Evolutionary conservation across 768 basidiomycete species (phyloP).

Genomic region (Saitozyma podzolica): DNA sequence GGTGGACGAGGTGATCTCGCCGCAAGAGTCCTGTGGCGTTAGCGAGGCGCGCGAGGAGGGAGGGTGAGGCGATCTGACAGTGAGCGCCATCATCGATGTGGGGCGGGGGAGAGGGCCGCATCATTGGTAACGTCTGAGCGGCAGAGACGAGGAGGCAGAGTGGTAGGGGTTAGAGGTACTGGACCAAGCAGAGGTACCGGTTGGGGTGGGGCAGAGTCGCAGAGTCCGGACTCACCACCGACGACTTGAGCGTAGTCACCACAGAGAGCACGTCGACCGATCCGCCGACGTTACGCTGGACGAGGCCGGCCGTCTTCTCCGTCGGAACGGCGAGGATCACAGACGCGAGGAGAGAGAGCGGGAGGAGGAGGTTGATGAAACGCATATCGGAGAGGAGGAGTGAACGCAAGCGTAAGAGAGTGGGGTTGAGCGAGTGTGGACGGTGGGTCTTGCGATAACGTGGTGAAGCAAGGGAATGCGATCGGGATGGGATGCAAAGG

Average conservation of each 20-base stretch:
- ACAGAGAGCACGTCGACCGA: neutral
- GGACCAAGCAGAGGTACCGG: too few species aligned
- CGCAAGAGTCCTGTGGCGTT: too few species aligned
- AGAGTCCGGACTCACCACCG: neutral
- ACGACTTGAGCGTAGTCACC: neutral
- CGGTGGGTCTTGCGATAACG: neutral
- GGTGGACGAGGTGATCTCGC: too few species aligned
- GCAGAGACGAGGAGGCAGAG: neutral
- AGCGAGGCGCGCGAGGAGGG: too few species aligned
- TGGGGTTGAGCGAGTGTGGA: neutral
- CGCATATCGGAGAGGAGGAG: neutral
- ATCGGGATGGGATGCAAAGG: neutral
- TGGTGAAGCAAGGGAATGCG: neutral
- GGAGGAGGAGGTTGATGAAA: constrained; percentile 3
- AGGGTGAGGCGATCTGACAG: too few species aligned
- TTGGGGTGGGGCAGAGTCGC: too few species aligned
- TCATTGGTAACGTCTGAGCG: too few species aligned
- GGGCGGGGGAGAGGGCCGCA: neutral
- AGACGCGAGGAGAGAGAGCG: neutral
- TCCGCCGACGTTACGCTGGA: neutral
- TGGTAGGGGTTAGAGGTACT: neutral
- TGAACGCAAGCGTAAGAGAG: neutral
- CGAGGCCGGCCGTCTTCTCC: neutral
- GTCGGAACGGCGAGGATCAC: neutral
- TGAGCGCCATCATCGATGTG: neutral